These are phyloP conservation scores for Coemansia umbellata DNA, from an alignment of 192 early-diverging fungal genomes.

Conservation along the genomic window DNA sequence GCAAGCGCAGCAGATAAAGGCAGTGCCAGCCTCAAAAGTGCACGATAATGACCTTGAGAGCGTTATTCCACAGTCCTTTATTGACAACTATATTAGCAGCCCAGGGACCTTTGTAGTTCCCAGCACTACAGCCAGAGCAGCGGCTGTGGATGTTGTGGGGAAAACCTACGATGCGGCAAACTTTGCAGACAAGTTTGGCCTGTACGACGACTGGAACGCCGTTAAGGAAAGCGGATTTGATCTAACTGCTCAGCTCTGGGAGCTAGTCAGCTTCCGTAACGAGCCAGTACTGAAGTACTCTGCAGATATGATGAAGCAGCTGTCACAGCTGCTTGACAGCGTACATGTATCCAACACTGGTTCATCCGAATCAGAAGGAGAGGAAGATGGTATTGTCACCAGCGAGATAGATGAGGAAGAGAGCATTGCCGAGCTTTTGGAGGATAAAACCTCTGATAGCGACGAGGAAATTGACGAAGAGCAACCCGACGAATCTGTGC, in stretches of 20 bases:
- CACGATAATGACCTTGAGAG: neutral
- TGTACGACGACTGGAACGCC: conserved; percentile 42
- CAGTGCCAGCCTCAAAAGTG: neutral
- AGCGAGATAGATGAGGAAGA: conserved; percentile 18
- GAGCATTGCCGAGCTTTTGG: conserved; percentile 5
- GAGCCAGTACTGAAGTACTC: conserved; percentile 70
- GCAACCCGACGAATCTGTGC: conserved; percentile 6
- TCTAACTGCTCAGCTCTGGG: conserved; percentile 83
- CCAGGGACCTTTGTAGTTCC: conserved; percentile 43
- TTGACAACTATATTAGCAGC: conserved; percentile 23
- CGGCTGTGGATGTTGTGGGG: conserved; percentile 44
- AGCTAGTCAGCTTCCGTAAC: conserved; percentile 85
- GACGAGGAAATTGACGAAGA: conserved; percentile 42
- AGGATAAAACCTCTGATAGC: conserved; percentile 8
- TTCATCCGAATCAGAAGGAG: conserved; percentile 36
- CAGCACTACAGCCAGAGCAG: conserved; percentile 16
- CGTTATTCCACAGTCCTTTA: conserved; percentile 34
- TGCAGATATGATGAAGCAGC: conserved; percentile 46
- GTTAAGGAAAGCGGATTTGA: conserved; percentile 41
- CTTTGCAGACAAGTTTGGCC: conserved; percentile 37
- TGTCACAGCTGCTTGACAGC: conserved; percentile 47
- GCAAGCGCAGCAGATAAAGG: neutral
- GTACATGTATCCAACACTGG: conserved; percentile 20
- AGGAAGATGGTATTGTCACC: conserved; percentile 21
- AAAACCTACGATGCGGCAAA: conserved; percentile 46